These are phyloP conservation scores for Phaeosphaeriaceae sp. DNA, from an alignment of 2,329 filamentous ascomycete species.

Conservation along the genomic window DNA sequence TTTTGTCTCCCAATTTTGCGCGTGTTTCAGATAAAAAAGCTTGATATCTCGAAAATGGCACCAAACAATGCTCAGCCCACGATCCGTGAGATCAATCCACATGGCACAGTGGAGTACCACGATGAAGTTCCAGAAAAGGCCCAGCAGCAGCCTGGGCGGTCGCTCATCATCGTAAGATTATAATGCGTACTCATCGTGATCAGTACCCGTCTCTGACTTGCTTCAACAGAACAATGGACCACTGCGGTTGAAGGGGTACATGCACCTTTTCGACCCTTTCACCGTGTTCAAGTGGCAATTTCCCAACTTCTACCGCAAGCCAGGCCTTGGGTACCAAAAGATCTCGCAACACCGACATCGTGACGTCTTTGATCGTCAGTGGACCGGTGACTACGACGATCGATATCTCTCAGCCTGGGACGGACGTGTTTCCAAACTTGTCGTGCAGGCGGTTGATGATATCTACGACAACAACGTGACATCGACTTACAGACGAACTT, in stretches of 20 bases:
- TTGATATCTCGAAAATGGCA: conserved; percentile 5
- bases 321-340: conserved; percentile 33
- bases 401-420: conserved; percentile 41
- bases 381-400: conserved; percentile 37
- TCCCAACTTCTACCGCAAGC: conserved; percentile 36
- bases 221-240: conserved; percentile 17
- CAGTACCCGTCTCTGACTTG: neutral
- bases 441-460: conserved; percentile 41
- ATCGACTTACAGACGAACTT: conserved; percentile 38
- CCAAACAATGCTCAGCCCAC: conserved; percentile 17
- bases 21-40: conserved; percentile 13
- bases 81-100: conserved; percentile 14
- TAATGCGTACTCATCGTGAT: neutral
- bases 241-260: conserved; percentile 22
- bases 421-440: conserved; percentile 36
- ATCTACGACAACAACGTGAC: conserved; percentile 38
- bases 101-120: conserved; percentile 1
- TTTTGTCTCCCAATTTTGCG: conserved; percentile 27
- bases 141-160: conserved; percentile 1
- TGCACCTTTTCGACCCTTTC: conserved; percentile 27
- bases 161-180: conserved; percentile 1
- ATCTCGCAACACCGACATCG: conserved; percentile 27
- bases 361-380: conserved; percentile 33
- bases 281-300: conserved; percentile 30
- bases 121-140: conserved; percentile 6